Evolutionary conservation across 2,329 filamentous ascomycete species (phyloP), one percentile per base, ranked within the genome.

Genomic region (Zymoseptoria passerinii): DNA sequence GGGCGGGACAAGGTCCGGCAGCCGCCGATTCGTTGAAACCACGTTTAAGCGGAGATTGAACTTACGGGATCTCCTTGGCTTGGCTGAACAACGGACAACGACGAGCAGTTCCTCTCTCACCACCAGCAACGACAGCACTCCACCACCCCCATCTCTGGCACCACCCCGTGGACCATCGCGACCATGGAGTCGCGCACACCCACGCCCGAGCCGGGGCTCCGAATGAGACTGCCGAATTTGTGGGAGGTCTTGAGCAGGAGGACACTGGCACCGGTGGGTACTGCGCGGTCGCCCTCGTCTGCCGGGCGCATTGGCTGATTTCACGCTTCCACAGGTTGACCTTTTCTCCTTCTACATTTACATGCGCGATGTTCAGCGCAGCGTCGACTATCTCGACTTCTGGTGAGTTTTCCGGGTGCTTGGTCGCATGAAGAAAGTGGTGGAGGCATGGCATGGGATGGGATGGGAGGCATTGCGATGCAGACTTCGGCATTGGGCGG

Each of bases 321-420:
- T 35, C n/a, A 19, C 35, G 35, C 4, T 44, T 13, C n/a, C 4
- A 50, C 63, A 65, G 63, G 92, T 99, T 58, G 95, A 99, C 71
- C 81, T 99, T 9, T 99, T 96, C 75, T 96, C 92, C 1, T 99
- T 99, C 78, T 99, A 99, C 77, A 99, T 99, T 68, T 99, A 96
- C 77, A 99, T 99, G 94, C 85, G 94, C 69, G 95, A 99, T 74
- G 92, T 96, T 76, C 94, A 99, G 75, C 86, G 92, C 73, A 96
- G 92, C 7, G 94, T 99, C 10, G 94, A 99, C 71, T 99, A 99
- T 70, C 79, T 99, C 49, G 94, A 99, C 73, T 99, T 99, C 75
- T 99, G 95, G 94, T 97, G 49, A 50, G 49, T 50, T 10, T 9
- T 27, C 19, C 49, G 19, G 49, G 10, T 27, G 23, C 13, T 50